These are phyloP conservation scores for Arthrobotrys iridis DNA, from an alignment of 2,329 filamentous ascomycete species.

Conservation along the genomic window DNA sequence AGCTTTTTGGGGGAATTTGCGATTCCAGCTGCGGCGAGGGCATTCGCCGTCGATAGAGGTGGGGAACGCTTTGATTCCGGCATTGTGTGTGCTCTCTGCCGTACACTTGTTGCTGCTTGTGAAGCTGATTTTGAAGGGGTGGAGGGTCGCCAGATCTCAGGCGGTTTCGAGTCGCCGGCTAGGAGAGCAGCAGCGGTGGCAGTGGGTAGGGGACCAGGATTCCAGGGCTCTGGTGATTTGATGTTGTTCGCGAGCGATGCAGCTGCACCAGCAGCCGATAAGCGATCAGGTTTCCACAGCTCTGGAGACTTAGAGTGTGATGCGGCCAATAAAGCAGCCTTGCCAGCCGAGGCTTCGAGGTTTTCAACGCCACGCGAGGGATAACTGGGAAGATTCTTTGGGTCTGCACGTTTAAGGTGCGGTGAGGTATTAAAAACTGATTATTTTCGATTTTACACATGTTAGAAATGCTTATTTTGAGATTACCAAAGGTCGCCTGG, in stretches of 20 bases:
- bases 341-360: conserved; percentile 40
- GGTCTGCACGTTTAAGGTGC: conserved; percentile 34
- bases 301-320: conserved; percentile 41
- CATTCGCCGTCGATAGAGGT: conserved; percentile 32
- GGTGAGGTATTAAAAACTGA: conserved; percentile 6
- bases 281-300: conserved; percentile 34
- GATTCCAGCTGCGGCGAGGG: conserved; percentile 39
- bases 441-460: not conserved
- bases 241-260: conserved; percentile 42
- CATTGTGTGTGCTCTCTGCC: conserved; percentile 23
- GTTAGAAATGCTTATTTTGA: not conserved
- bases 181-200: conserved; percentile 36
- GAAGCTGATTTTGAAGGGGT: conserved; percentile 40
- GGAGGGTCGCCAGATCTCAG: conserved; percentile 33
- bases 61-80: conserved; percentile 17
- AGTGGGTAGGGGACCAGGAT: conserved; percentile 26
- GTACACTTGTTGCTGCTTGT: conserved; percentile 23
- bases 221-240: conserved; percentile 47
- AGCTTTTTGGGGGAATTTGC: conserved; percentile 33
- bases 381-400: conserved; percentile 46
- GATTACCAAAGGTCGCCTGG: too few relatives aligned
- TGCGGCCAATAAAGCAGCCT: conserved; percentile 35
- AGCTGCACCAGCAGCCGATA: conserved; percentile 46
- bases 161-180: conserved; percentile 38
- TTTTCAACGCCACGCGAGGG: conserved; percentile 43